phyloP scores from a whole-genome alignment of 2,329 filamentous ascomycete genomes.

The Phyllosticta citribraziliensis region DNA sequence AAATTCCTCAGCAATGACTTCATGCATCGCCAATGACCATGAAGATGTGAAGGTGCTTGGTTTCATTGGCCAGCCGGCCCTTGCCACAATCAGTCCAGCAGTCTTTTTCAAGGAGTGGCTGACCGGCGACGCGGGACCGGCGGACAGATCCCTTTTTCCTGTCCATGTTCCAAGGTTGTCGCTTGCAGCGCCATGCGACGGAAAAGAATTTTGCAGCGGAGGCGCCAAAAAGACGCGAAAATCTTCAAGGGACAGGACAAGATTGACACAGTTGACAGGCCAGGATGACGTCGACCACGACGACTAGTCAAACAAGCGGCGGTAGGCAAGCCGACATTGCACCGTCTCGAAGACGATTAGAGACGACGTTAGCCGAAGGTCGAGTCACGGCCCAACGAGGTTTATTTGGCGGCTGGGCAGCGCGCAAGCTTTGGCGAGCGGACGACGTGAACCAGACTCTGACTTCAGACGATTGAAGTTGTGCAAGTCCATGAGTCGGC shows the following conservation, averaged over 20 bases:
- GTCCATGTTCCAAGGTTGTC: not conserved
- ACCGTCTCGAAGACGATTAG: not conserved
- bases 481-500: not conserved
- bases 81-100: not conserved
- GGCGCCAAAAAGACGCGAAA: not conserved
- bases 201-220: not conserved
- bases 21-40: not conserved
- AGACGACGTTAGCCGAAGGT: not conserved
- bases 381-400: not conserved
- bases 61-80: not conserved
- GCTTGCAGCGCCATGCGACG: not conserved
- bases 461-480: slow-evolving; percentile 6
- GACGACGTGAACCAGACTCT: slow-evolving; percentile 2
- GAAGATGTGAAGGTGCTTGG: not conserved
- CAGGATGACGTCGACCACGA: not conserved
- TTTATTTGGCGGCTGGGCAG: not conserved
- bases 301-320: not conserved
- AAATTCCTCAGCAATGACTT: not conserved
- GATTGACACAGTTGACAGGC: not conserved
- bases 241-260: too few species aligned
- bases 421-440: not conserved
- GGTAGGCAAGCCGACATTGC: not conserved
- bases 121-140: not conserved
- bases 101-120: not conserved
- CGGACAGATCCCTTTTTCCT: not conserved